Conservation (phyloP, 2,329 filamentous ascomycete genomes). For the Graphilbum ipis-grandicollis region DNA sequence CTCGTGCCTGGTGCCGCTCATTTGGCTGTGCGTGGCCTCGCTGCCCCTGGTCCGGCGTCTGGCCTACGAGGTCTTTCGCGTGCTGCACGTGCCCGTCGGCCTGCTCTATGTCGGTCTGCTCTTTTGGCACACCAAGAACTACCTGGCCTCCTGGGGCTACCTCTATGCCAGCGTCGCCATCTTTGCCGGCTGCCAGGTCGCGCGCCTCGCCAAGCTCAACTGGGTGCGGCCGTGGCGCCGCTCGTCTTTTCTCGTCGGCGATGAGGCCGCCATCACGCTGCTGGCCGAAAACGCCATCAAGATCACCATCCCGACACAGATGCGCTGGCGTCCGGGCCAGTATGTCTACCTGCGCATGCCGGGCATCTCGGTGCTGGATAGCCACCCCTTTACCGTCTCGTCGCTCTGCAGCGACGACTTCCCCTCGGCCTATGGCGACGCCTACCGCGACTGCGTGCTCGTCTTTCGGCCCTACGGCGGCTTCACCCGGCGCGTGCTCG, state of each 20-base stretch:
- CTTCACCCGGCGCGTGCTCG: constrained; percentile 73
- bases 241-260: constrained; percentile 70
- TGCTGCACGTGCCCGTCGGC: constrained; percentile 67
- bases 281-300: constrained; percentile 93
- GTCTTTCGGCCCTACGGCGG: constrained; percentile 86
- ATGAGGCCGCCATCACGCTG: constrained; percentile 77
- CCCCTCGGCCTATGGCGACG: constrained; percentile 75
- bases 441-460: constrained; percentile 74
- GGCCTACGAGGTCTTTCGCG: constrained; percentile 74
- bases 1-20: constrained; percentile 63
- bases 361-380: constrained; percentile 75
- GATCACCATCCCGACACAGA: constrained; percentile 81
- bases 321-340: constrained; percentile 85
- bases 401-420: constrained; percentile 89
- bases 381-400: constrained; percentile 89
- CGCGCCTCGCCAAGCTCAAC: constrained; percentile 72
- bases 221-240: constrained; percentile 72
- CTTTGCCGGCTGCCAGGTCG: constrained; percentile 56
- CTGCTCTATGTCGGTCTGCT: constrained; percentile 67
- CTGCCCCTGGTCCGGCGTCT: constrained; percentile 58
- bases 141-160: constrained; percentile 77
- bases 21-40: constrained; percentile 73
- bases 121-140: constrained; percentile 95
- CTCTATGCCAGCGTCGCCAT: constrained; percentile 67
- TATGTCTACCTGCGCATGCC: constrained; percentile 93